phyloP scores from a whole-genome alignment of 306 rosid genomes.

The Adenanthera pavonina region DNA sequence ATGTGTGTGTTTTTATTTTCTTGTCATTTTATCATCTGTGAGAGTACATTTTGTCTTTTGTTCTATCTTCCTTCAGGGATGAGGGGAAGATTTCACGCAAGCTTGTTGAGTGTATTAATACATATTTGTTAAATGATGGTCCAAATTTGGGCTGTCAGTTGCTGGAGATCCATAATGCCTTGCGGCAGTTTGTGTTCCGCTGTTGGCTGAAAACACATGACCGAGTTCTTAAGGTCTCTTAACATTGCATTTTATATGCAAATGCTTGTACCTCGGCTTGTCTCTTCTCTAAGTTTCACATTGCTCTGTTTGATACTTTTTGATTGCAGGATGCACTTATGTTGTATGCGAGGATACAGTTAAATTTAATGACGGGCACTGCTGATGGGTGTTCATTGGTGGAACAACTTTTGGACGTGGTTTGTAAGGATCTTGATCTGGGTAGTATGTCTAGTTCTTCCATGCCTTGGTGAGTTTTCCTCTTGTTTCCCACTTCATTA shows the following conservation, averaged over 20 bases:
- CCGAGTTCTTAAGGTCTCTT: constrained; percentile 79
- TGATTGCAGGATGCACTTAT: constrained; percentile 78
- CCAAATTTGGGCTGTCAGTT: constrained; percentile 74
- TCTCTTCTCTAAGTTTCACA: not conserved
- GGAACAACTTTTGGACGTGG: constrained; percentile 81
- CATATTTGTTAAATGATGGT: constrained; percentile 85
- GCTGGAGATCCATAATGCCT: constrained; percentile 74
- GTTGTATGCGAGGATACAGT: constrained; percentile 75
- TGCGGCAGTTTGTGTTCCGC: constrained; percentile 79
- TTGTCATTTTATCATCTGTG: constrained; percentile 32
- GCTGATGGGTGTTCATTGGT: constrained; percentile 67
- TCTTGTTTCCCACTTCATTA: constrained; percentile 22
- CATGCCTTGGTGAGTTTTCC: constrained; percentile 62
- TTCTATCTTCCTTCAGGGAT: constrained; percentile 63
- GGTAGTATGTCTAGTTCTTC: constrained; percentile 57
- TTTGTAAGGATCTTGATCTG: constrained; percentile 92
- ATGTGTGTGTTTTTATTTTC: not conserved
- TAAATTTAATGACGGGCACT: constrained; percentile 68
- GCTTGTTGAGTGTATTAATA: constrained; percentile 85
- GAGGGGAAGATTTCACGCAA: constrained; percentile 89
- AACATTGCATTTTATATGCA: constrained; percentile 34
- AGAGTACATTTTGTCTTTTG: constrained; percentile 28
- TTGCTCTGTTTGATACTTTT: constrained; percentile 17
- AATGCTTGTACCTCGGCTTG: constrained; percentile 23
- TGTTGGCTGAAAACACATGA: constrained; percentile 90